Conservation (phyloP, 495 filamentous ascomycete species). For the Glonium stellatum region DNA sequence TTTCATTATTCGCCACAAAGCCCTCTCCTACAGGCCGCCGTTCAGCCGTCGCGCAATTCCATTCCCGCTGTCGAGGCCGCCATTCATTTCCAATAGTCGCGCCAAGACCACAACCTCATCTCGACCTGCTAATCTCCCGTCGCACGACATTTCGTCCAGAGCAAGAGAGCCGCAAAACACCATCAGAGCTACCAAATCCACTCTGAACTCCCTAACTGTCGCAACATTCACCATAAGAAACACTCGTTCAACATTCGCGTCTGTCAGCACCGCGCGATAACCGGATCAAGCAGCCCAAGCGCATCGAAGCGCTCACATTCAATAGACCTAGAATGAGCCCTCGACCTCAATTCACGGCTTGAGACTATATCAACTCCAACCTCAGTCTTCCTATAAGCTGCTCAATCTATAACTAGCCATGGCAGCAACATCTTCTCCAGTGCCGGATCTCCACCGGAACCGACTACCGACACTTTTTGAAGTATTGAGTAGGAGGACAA, state of each 20-base stretch:
- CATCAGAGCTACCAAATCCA: not conserved
- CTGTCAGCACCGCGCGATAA: too few species aligned
- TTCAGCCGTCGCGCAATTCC: not conserved
- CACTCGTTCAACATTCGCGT: too few species aligned
- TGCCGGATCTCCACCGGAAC: slow-evolving; percentile 47
- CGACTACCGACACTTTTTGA: slow-evolving; percentile 91
- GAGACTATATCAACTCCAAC: too few species aligned
- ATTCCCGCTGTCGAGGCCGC: not conserved
- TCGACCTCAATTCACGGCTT: too few species aligned
- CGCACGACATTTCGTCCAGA: slow-evolving; percentile 5
- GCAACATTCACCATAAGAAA: not conserved
- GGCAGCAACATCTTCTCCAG: slow-evolving; percentile 8
- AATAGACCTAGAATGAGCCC: too few species aligned
- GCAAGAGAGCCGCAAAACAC: slow-evolving; percentile 3
- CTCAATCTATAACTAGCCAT: not conserved
- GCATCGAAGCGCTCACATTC: too few species aligned
- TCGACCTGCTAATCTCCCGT: slow-evolving; percentile 21
- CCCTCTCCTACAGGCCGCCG: not conserved
- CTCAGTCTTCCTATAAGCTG: too few species aligned
- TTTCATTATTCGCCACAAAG: not conserved
- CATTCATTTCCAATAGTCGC: slow-evolving; percentile 7
- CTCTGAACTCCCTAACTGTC: not conserved
- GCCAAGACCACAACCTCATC: slow-evolving; percentile 22
- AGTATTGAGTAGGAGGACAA: slow-evolving; percentile 82
- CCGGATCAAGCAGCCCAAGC: too few species aligned